phyloP scores from a whole-genome alignment of 2,329 filamentous ascomycete genomes.

The Calonectria hongkongensis region DNA sequence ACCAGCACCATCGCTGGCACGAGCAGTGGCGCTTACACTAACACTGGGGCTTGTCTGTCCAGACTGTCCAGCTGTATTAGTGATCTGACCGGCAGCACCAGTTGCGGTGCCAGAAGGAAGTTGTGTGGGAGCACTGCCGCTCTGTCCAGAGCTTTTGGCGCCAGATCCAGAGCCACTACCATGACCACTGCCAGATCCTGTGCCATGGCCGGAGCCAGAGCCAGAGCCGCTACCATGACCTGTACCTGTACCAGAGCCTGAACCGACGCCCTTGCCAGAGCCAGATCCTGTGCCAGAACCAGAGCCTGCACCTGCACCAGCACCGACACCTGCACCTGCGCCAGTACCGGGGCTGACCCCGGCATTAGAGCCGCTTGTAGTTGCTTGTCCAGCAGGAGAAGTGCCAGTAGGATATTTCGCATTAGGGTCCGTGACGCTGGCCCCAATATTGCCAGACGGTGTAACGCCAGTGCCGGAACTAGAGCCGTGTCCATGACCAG shows the following conservation, averaged over 20 bases:
- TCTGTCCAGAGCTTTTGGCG: too few relatives aligned
- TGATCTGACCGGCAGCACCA: too few relatives aligned
- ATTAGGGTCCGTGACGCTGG: too few relatives aligned
- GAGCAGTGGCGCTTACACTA: too few relatives aligned
- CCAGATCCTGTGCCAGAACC: neutral
- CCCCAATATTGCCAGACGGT: neutral
- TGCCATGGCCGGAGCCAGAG: neutral
- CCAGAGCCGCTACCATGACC: neutral
- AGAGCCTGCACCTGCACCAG: too few relatives aligned
- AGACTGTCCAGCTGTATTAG: too few relatives aligned
- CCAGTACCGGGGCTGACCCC: neutral
- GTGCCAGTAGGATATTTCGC: too few relatives aligned
- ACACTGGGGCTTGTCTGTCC: too few relatives aligned
- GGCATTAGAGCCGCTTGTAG: too few relatives aligned
- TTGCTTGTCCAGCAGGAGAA: neutral
- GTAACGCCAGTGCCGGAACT: neutral
- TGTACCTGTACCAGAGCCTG: neutral
- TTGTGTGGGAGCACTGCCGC: too few relatives aligned
- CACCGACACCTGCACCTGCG: neutral
- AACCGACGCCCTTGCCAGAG: neutral
- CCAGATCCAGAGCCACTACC: neutral
- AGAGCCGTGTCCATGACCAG: neutral
- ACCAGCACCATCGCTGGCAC: neutral
- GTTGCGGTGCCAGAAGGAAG: too few relatives aligned
- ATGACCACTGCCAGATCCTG: too few relatives aligned